These are phyloP conservation scores for Phoma sp. DNA, from an alignment of 2,329 filamentous ascomycete genomes.

Conservation along the genomic window DNA sequence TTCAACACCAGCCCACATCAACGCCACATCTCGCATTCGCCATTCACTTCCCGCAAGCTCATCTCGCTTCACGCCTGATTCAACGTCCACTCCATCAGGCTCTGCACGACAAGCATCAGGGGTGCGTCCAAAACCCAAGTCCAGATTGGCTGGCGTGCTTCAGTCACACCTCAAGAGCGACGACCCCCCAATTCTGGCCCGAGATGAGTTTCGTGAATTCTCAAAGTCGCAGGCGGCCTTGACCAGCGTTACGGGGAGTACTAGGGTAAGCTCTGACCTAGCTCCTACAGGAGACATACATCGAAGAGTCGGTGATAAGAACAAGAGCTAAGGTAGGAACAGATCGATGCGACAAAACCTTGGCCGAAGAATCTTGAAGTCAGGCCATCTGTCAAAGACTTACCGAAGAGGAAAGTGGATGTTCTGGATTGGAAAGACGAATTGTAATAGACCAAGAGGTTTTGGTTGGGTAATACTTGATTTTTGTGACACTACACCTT, in stretches of 20 bases:
- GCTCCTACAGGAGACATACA: neutral
- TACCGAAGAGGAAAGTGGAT: constrained; percentile 22
- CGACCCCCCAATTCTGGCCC: neutral
- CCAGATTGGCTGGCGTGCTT: neutral
- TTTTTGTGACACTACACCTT: too few species aligned
- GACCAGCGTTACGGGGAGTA: constrained; percentile 30
- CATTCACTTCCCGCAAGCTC: constrained; percentile 27
- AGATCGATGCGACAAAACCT: constrained; percentile 21
- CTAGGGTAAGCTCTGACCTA: constrained; percentile 25
- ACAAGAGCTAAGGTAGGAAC: constrained; percentile 17
- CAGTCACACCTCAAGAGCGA: neutral
- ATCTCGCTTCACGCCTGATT: neutral
- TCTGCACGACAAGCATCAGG: neutral
- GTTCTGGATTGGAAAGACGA: constrained; percentile 27
- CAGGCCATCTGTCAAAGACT: constrained; percentile 20
- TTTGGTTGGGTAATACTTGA: too few species aligned
- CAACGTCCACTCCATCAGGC: neutral
- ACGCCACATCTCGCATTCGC: constrained; percentile 10
- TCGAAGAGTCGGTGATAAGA: neutral
- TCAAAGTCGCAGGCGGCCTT: constrained; percentile 16
- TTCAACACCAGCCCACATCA: neutral
- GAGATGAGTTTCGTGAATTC: constrained; percentile 31
- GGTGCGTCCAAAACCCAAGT: neutral
- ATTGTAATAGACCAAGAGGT: neutral
- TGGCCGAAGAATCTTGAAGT: constrained; percentile 27